Evolutionary conservation across 495 filamentous ascomycete species (phyloP), one percentile per base, ranked within the genome.

Genomic region (Aspergillus coremiiformis): DNA sequence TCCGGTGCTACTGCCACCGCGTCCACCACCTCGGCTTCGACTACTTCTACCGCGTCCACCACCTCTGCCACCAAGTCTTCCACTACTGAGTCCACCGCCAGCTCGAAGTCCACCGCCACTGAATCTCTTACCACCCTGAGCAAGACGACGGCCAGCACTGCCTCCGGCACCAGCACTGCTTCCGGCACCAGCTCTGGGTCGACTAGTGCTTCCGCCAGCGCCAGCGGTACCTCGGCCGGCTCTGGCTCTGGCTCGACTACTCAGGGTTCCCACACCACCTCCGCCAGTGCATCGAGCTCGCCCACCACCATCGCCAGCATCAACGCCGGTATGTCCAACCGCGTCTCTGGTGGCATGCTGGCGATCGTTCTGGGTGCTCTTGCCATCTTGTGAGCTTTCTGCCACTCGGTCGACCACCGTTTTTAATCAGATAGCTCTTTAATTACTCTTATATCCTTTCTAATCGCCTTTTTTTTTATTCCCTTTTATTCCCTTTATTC

Each of bases 61-160:
- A 54, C 12, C 68, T 90, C 22, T 73, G 79, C 56, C 74, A 90
- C 54, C 87, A 45, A 21, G 68, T 79, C 45, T 78, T 61, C 54
- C 76, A 75, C 59, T 51, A 78, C 12, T 56, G 32, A 51, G 47
- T 82, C 33, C 75, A 62, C 76, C 5, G 70, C 69, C 33, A 61
- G 59, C 15, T 58, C 65, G 33, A 70, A 70, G 41, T 71, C 68
- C 11, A 70, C 67, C 35, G 49, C 50, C 17, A 66, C 69, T 21
- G 35, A 42, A 24, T 32, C 49, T 11, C 15, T 20, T 5, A 48
- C 55, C 47, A 57, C 60, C 17, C 15, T 56, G 46, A 49, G 47
- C 20, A 53, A 52, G n/a, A 26, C 55, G n/a, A 21, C 61, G 22
- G 50, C 41, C 37, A 44, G 54, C 27, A 53, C 64, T 46, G 39